Conservation (phyloP, 495 filamentous ascomycete species). For the Glutinoglossum americanum region DNA sequence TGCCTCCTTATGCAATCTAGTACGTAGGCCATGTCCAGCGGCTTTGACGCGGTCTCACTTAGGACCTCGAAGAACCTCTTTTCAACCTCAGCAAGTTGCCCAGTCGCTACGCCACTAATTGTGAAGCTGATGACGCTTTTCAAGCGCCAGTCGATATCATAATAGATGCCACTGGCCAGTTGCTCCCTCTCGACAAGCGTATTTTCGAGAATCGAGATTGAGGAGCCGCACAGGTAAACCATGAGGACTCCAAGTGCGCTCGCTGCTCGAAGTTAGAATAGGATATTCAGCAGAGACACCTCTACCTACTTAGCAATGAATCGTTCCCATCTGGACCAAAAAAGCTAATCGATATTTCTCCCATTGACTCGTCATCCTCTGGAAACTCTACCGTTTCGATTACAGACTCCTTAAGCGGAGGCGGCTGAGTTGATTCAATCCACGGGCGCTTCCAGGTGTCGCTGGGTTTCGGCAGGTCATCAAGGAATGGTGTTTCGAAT, state of each 20-base stretch:
- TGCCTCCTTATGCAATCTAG: constrained; percentile 65
- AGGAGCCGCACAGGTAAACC: constrained; percentile 75
- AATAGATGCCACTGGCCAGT: constrained; percentile 62
- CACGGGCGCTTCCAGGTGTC: constrained; percentile 74
- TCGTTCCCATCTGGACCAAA: constrained; percentile 66
- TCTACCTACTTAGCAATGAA: constrained; percentile 25
- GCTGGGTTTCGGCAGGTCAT: constrained; percentile 51
- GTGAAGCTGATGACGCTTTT: constrained; percentile 64
- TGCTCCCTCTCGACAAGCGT: constrained; percentile 84
- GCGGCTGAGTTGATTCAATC: constrained; percentile 64
- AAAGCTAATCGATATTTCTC: constrained; percentile 65
- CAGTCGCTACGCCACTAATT: constrained; percentile 65
- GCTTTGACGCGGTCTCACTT: constrained; percentile 52
- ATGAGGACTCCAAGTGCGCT: constrained; percentile 57
- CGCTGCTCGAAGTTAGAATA: constrained; percentile 17
- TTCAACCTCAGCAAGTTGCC: constrained; percentile 64
- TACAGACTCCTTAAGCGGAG: constrained; percentile 41
- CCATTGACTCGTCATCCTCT: constrained; percentile 84
- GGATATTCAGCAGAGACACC: neutral
- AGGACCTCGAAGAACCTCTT: constrained; percentile 67
- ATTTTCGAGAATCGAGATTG: constrained; percentile 79
- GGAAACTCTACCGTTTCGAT: constrained; percentile 74
- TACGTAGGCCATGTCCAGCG: constrained; percentile 75
- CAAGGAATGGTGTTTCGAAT: constrained; percentile 72
- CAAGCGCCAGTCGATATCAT: constrained; percentile 54